A percentile compares a stretch with the other conserved stretches of the same genome.
These are phyloP conservation scores for Phytophthora constricta DNA, from an alignment of 352 stramenopile genomes.

Conservation along the genomic window DNA sequence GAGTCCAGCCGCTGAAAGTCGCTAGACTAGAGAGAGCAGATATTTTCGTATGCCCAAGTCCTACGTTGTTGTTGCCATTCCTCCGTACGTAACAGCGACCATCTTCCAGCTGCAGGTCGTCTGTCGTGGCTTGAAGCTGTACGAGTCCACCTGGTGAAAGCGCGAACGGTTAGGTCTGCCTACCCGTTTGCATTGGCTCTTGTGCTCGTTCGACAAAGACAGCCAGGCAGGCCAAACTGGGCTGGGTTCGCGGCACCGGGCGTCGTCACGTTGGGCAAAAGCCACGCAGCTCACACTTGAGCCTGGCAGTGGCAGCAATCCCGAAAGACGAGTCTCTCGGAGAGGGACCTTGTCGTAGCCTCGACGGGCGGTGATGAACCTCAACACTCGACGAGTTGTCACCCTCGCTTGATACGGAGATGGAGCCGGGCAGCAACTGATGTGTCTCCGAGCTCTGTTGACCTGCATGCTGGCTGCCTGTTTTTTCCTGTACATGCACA, in stretches of 20 bases:
- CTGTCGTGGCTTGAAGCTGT: slow-evolving; percentile 12
- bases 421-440: background rate
- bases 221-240: too few species aligned
- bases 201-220: background rate
- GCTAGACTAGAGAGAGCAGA: background rate
- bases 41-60: background rate
- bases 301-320: too few species aligned
- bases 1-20: background rate
- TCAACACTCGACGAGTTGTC: background rate
- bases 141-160: background rate
- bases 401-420: background rate
- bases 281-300: too few species aligned
- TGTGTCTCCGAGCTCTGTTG: background rate
- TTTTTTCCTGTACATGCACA: background rate
- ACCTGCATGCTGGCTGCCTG: background rate
- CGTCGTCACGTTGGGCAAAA: too few species aligned
- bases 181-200: slow-evolving; percentile 28
- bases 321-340: too few species aligned
- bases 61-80: background rate
- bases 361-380: slow-evolving; percentile 1
- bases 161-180: background rate
- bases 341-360: background rate
- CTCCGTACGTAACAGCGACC: background rate
- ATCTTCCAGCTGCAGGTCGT: slow-evolving; percentile 7
- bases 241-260: too few species aligned